These are phyloP conservation scores for Aureobasidium sp. DNA, from an alignment of 2,329 filamentous ascomycete species.

Conservation along the genomic window DNA sequence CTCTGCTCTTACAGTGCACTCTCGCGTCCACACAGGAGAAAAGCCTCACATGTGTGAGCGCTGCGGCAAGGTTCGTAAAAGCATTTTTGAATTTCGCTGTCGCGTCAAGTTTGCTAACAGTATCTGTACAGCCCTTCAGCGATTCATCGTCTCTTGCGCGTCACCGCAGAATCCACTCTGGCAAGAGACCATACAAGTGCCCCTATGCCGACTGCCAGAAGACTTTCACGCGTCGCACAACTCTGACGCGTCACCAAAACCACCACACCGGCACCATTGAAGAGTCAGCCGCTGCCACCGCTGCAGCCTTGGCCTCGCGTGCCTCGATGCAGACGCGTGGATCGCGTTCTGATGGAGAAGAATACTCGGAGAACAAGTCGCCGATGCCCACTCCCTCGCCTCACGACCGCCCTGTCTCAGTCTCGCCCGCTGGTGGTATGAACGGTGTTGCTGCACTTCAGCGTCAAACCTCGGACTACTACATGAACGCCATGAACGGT, in stretches of 20 bases:
- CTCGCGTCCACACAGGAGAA: conserved; percentile 92
- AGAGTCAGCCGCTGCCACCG: conserved; percentile 82
- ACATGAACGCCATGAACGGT: conserved; percentile 63
- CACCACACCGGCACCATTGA: conserved; percentile 93
- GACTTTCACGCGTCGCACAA: conserved; percentile 93
- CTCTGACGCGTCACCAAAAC: conserved; percentile 89
- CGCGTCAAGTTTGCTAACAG: conserved; percentile 8
- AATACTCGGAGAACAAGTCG: conserved; percentile 62
- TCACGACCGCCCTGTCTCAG: conserved; percentile 66
- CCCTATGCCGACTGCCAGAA: conserved; percentile 97
- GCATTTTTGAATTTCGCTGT: neutral
- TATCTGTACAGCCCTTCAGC: conserved; percentile 66
- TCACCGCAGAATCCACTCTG: conserved; percentile 89
- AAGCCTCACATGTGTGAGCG: conserved; percentile 97
- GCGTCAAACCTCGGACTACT: conserved; percentile 63
- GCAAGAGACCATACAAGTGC: conserved; percentile 94
- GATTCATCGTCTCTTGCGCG: conserved; percentile 90
- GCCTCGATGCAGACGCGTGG: conserved; percentile 39
- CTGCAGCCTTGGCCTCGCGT: conserved; percentile 65
- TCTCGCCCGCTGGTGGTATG: conserved; percentile 71
- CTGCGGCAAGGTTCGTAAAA: conserved; percentile 73
- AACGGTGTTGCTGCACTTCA: conserved; percentile 61
- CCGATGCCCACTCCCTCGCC: conserved; percentile 76
- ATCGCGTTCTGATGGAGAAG: conserved; percentile 57
- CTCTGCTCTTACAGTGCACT: conserved; percentile 89